phyloP scores from a whole-genome alignment of 345 rosid genomes.

The thale cress (Arabidopsis thaliana) region DNA sequence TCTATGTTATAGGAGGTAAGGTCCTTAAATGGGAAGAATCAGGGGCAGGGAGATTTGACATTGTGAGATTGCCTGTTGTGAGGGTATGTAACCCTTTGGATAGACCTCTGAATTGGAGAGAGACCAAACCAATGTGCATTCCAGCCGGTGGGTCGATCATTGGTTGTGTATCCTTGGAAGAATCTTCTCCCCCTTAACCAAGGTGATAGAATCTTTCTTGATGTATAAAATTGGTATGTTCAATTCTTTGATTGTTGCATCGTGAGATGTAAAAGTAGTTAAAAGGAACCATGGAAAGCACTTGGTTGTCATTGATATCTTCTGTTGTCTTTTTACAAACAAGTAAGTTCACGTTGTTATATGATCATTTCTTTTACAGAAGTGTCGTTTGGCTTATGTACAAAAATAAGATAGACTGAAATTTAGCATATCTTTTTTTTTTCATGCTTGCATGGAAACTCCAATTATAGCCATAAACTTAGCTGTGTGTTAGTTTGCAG shows the following conservation, averaged over 20 bases:
- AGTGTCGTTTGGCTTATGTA: not conserved
- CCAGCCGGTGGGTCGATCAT: constrained; percentile 69
- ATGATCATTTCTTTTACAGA: not conserved
- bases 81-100: constrained; percentile 70
- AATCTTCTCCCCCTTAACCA: constrained; percentile 34
- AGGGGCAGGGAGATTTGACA: constrained; percentile 72
- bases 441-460: not conserved
- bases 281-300: not conserved
- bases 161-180: constrained; percentile 83
- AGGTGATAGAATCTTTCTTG: constrained; percentile 28
- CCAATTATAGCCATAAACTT: not conserved
- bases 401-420: not conserved
- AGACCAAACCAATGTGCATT: constrained; percentile 67
- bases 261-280: not conserved
- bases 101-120: constrained; percentile 71
- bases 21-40: constrained; percentile 87
- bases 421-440: not conserved
- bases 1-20: constrained; percentile 82
- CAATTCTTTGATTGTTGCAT: not conserved
- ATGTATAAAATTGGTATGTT: not conserved
- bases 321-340: not conserved
- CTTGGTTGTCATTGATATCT: not conserved
- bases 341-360: not conserved
- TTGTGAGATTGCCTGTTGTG: constrained; percentile 62
- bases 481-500: not conserved